Evolutionary conservation across 2,329 filamentous ascomycete species (phyloP).

Genomic region (Samsoniella hepiali): DNA sequence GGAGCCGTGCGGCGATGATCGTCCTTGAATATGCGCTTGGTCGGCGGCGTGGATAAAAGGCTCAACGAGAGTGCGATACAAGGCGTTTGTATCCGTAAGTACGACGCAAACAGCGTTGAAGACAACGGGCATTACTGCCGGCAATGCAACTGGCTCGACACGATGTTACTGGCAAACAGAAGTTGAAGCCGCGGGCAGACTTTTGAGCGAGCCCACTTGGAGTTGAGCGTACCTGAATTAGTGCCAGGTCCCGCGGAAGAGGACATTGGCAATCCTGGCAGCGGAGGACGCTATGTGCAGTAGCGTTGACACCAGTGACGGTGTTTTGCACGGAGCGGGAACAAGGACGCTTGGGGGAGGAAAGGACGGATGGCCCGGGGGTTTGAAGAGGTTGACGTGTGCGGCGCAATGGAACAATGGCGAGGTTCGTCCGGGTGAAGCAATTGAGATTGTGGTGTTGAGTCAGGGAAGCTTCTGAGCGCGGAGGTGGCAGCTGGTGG

Average conservation of each 20-base stretch:
- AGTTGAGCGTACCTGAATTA: constrained; percentile 1
- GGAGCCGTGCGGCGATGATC: constrained; percentile 3
- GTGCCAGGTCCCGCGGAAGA: neutral
- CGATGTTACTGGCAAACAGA: neutral
- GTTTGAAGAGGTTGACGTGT: neutral
- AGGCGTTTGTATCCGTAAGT: neutral
- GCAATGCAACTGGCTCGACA: neutral
- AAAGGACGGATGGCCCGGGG: neutral
- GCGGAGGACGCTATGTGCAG: constrained; percentile 1
- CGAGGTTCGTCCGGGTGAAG: no score
- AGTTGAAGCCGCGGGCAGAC: neutral
- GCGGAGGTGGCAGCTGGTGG: neutral
- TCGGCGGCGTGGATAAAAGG: neutral
- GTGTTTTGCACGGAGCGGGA: neutral
- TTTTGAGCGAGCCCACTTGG: neutral
- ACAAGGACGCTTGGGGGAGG: neutral
- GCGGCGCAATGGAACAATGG: no score
- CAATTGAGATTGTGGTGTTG: neutral
- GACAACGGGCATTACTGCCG: neutral
- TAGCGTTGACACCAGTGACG: constrained; percentile 3
- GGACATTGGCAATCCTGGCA: neutral
- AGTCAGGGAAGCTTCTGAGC: neutral
- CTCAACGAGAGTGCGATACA: neutral
- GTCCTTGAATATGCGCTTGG: neutral
- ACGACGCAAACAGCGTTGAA: neutral